Conservation (phyloP, 176 grass and related monocot species). For the Oryza brachyantha region DNA sequence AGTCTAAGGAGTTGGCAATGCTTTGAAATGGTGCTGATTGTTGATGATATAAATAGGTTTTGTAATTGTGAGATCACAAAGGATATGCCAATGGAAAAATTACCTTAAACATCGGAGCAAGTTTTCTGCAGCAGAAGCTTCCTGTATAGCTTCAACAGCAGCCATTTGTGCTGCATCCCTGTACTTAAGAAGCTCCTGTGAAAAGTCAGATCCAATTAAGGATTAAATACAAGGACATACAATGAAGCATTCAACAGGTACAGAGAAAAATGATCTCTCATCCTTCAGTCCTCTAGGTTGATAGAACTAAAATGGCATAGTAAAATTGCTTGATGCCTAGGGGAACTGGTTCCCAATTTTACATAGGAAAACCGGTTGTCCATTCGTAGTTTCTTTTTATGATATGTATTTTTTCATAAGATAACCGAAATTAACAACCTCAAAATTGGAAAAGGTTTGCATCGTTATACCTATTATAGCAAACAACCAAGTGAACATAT, state of each 20-base stretch:
- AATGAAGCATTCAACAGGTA: neutral
- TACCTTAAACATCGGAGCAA: constrained; percentile 98
- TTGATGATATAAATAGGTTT: neutral
- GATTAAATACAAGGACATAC: neutral
- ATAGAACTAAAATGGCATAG: constrained; percentile 4
- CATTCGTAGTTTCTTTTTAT: neutral
- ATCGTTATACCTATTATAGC: neutral
- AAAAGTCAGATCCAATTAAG: constrained; percentile 9
- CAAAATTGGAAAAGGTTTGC: constrained; percentile 3
- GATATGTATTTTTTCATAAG: neutral
- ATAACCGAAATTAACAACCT: neutral
- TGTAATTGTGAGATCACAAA: neutral
- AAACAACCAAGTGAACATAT: neutral
- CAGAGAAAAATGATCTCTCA: neutral
- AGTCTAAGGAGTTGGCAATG: neutral
- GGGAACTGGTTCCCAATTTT: neutral
- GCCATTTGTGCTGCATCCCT: constrained; percentile 92
- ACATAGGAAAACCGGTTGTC: neutral
- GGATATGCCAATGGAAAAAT: neutral
- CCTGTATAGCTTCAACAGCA: constrained; percentile 91
- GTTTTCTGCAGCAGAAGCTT: constrained; percentile 85
- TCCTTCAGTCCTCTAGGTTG: neutral
- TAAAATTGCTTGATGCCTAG: neutral
- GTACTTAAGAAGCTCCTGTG: constrained; percentile 76
- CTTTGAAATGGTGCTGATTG: constrained; percentile 10